phyloP scores from a whole-genome alignment of 345 rosid genomes.

The Acer campestre region DNA sequence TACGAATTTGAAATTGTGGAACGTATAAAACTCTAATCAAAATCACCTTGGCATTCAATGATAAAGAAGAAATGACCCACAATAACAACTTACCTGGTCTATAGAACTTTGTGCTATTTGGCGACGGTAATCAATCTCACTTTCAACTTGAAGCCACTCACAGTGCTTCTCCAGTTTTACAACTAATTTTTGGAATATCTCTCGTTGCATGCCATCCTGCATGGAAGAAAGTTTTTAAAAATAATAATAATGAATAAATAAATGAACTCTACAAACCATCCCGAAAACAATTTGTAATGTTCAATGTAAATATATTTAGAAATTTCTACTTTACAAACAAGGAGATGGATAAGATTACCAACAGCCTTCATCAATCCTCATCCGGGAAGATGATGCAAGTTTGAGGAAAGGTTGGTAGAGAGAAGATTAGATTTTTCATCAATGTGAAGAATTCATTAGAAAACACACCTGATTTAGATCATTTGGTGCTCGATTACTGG shows the following conservation, averaged over 20 bases:
- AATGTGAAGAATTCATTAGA: slow-evolving; percentile 1
- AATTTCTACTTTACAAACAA: neutral
- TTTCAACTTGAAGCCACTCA: slow-evolving; percentile 72
- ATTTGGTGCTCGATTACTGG: slow-evolving; percentile 88
- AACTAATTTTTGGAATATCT: slow-evolving; percentile 73
- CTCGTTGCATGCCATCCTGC: slow-evolving; percentile 95
- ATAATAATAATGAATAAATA: neutral
- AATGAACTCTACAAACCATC: neutral
- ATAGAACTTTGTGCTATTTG: slow-evolving; percentile 59
- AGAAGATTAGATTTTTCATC: neutral
- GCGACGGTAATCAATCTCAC: slow-evolving; percentile 88
- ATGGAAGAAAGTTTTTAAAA: slow-evolving; percentile 21
- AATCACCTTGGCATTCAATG: neutral
- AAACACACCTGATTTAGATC: slow-evolving; percentile 84
- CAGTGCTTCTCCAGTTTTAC: slow-evolving; percentile 73
- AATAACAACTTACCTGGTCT: slow-evolving; percentile 42
- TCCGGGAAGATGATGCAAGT: slow-evolving; percentile 10
- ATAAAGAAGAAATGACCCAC: neutral
- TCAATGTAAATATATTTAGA: neutral
- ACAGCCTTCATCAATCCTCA: slow-evolving; percentile 4
- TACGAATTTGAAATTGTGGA: neutral
- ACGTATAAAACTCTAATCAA: neutral
- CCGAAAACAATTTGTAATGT: neutral
- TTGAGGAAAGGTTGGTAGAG: neutral
- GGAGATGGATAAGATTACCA: slow-evolving; percentile 2